A percentile compares a stretch with the other conserved stretches of the same genome.
These are phyloP conservation scores for Trametes cubensis DNA, from an alignment of 768 basidiomycete species.

Conservation along the genomic window DNA sequence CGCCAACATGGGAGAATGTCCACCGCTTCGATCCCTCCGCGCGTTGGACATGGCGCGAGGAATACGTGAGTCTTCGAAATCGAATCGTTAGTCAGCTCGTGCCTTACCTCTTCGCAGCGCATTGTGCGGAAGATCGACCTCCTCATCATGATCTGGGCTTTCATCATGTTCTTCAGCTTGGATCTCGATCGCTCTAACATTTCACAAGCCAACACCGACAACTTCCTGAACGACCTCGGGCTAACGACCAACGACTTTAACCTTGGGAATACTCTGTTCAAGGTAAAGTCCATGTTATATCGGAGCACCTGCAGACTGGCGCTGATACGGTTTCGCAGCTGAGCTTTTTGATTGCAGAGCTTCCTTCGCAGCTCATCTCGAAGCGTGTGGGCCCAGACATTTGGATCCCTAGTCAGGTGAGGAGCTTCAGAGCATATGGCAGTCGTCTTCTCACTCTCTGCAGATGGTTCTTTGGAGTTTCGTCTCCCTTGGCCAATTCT, in stretches of 20 bases:
- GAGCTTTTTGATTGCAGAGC: slow-evolving; percentile 46
- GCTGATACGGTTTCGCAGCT: slow-evolving; percentile 12
- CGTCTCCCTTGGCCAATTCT: slow-evolving; percentile 60
- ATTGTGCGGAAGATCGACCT: slow-evolving; percentile 63
- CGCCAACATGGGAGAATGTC: slow-evolving; percentile 57
- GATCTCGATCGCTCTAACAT: slow-evolving; percentile 64
- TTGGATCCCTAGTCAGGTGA: slow-evolving; percentile 63
- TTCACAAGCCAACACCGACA: slow-evolving; percentile 69
- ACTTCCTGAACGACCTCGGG: slow-evolving; percentile 61
- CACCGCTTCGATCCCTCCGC: slow-evolving; percentile 67
- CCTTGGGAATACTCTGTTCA: slow-evolving; percentile 62
- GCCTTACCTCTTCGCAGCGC: slow-evolving; percentile 34
- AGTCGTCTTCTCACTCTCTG: not conserved
- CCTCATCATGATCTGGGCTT: slow-evolving; percentile 62
- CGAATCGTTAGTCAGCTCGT: not conserved
- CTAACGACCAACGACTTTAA: slow-evolving; percentile 69
- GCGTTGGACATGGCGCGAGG: slow-evolving; percentile 74
- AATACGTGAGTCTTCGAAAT: slow-evolving; percentile 44
- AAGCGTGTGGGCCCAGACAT: slow-evolving; percentile 70
- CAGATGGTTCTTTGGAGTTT: slow-evolving; percentile 61
- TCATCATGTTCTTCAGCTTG: slow-evolving; percentile 64
- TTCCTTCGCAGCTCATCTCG: slow-evolving; percentile 69
- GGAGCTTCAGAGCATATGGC: not conserved
- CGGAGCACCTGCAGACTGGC: too few relatives aligned
- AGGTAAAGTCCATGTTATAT: slow-evolving; percentile 29